Conservation (phyloP, 2,329 filamentous ascomycete genomes). For the Aciculosporium take region DNA sequence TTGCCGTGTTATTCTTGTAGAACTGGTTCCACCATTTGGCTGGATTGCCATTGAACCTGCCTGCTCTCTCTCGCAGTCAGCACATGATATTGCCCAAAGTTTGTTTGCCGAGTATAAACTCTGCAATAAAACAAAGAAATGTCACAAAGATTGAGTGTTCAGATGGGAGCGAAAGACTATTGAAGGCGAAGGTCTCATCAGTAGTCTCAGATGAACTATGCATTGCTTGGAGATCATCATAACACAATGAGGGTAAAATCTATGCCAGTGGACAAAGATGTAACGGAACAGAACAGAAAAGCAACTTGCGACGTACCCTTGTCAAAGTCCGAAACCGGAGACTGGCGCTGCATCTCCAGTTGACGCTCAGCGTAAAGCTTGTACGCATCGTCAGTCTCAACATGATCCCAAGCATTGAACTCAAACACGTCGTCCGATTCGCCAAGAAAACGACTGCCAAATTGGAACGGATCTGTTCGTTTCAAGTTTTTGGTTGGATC, state of each 20-base stretch:
- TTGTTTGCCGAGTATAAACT: too few species aligned
- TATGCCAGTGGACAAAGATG: background rate
- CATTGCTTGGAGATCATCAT: constrained; percentile 44
- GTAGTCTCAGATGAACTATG: constrained; percentile 59
- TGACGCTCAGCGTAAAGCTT: constrained; percentile 74
- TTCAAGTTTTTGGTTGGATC: constrained; percentile 64
- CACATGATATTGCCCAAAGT: constrained; percentile 5
- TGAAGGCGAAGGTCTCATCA: constrained; percentile 42
- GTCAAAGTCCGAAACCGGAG: constrained; percentile 87
- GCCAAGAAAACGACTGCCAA: constrained; percentile 75
- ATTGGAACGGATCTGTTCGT: constrained; percentile 84
- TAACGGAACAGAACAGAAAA: background rate
- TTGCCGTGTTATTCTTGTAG: constrained; percentile 92
- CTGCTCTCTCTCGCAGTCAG: constrained; percentile 35
- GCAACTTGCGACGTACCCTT: constrained; percentile 45
- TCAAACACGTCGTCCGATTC: constrained; percentile 84
- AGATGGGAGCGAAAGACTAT: constrained; percentile 62
- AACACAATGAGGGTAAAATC: constrained; percentile 19
- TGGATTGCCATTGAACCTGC: constrained; percentile 75
- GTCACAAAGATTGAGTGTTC: constrained; percentile 21
- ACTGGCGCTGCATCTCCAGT: constrained; percentile 68
- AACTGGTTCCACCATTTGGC: constrained; percentile 98
- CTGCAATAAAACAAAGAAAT: background rate
- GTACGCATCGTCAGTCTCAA: constrained; percentile 82
- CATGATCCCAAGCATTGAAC: constrained; percentile 98